Base-by-base conservation (phyloP, 2,329 filamentous ascomycete species). In the Fusarium domesticum region DNA sequence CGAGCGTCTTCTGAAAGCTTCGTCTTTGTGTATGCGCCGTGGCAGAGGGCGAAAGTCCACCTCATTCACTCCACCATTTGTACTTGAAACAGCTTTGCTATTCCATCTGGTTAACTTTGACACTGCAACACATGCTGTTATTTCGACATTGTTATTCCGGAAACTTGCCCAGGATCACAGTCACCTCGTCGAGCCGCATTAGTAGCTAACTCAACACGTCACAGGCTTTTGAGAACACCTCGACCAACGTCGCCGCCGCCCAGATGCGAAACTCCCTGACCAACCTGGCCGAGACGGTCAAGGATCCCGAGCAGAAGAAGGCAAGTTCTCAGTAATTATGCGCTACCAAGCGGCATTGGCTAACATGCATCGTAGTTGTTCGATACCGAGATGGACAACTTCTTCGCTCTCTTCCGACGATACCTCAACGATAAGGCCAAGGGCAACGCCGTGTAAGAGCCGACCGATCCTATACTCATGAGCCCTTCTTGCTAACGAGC, bases 351-450 rank as follows among this genome's bases (percentile, higher is more conserved):
- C 39, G 17, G 25, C 18, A 14, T 37, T 19, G 39, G 20, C 47
- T 48, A 42, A 57, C 45, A 42, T 19, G 2, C 10, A 8, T 17
- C 37, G 59, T 58, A 89, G 88, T 83, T 95, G 57, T 97, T 97
- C 71, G 92, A 97, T 76, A 95, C 91, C 5, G 92, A 98, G 75
- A 97, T 96, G 91, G 93, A 98, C 82, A 98, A 98, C 84, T 98
- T 98, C 80, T 98, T 98, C 68, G 86, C 90, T 50, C 86, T 98
- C 51, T 98, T 98, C 85, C 87, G 93, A 67, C 84, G 93, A 73
- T 98, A 96, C 74, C 78, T 98, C 54, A 96, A 96, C 69, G 93
- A 97, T 77, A 96, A 96, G 80, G 92, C 93, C 66, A 97, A 97
- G 83, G 91, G 92, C 70, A 96, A 93, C 69, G 83, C 83, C 39